These are phyloP conservation scores for Myriosclerotinia curreyana DNA, from an alignment of 2,329 filamentous ascomycete genomes.

Conservation along the genomic window DNA sequence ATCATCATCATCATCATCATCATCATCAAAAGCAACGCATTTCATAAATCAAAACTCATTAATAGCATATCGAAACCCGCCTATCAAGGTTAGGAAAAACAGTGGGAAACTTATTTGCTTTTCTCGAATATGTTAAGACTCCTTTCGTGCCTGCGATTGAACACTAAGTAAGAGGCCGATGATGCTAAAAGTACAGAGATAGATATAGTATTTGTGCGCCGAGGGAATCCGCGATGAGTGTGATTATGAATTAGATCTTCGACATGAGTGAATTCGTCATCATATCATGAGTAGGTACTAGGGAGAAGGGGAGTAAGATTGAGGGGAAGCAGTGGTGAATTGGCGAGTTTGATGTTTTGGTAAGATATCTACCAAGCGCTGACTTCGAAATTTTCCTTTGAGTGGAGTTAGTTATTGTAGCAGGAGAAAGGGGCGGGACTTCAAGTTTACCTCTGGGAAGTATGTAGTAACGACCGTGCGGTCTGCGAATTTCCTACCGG, in stretches of 20 bases:
- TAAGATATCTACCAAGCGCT: slow-evolving; percentile 37
- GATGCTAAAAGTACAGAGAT: slow-evolving; percentile 16
- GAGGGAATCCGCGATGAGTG: neutral
- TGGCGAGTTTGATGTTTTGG: neutral
- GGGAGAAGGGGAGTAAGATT: neutral
- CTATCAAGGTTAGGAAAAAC: neutral
- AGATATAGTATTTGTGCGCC: neutral
- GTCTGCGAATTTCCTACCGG: slow-evolving; percentile 93
- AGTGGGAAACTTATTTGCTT: slow-evolving; percentile 10
- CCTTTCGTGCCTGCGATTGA: slow-evolving; percentile 8
- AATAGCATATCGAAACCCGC: neutral
- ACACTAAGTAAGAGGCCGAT: neutral
- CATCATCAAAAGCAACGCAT: neutral
- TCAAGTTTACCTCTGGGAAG: slow-evolving; percentile 73
- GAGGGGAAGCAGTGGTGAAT: neutral
- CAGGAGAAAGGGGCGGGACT: neutral
- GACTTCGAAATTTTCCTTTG: slow-evolving; percentile 86
- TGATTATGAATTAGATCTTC: neutral
- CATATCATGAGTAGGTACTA: slow-evolving; percentile 14
- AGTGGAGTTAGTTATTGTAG: slow-evolving; percentile 38
- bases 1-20: neutral
- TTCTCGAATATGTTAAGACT: slow-evolving; percentile 3
- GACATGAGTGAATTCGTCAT: neutral
- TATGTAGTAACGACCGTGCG: slow-evolving; percentile 95
- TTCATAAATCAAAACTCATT: neutral